Percentiles rank a stretch among this genome's conserved stretches.
phyloP scores from a whole-genome alignment of 257 asterid species.

The Rauvolfia tetraphylla region DNA sequence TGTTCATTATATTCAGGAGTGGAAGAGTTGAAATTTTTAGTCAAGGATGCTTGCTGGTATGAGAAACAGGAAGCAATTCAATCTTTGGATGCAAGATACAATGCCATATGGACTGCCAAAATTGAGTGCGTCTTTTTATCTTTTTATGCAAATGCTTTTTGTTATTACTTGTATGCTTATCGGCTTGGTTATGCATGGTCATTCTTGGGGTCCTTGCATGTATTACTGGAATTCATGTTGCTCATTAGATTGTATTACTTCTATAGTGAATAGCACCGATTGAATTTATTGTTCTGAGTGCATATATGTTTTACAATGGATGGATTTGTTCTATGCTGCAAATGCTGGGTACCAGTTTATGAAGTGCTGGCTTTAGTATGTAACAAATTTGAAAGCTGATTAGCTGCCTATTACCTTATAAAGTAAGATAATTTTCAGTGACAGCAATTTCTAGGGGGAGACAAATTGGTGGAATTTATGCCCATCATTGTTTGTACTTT shows the following conservation, averaged over 20 bases:
- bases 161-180: neutral
- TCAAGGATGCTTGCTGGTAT: slow-evolving; percentile 58
- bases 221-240: neutral
- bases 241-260: neutral
- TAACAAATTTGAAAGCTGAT: neutral
- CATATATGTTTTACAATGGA: neutral
- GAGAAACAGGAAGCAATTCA: slow-evolving; percentile 68
- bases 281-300: neutral
- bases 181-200: neutral
- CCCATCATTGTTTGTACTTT: neutral
- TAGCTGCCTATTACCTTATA: neutral
- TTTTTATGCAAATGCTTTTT: slow-evolving; percentile 18
- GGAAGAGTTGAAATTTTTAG: slow-evolving; percentile 55
- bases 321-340: neutral
- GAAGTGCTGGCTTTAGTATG: neutral
- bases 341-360: neutral
- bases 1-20: slow-evolving; percentile 35
- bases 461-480: neutral
- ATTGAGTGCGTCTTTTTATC: slow-evolving; percentile 57
- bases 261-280: neutral
- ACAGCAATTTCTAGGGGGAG: neutral
- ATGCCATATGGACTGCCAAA: slow-evolving; percentile 54
- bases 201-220: neutral
- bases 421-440: neutral
- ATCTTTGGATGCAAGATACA: slow-evolving; percentile 65